Percentiles rank a stretch among this genome's conserved stretches.
These are phyloP conservation scores for Furcasterigmium furcatum DNA, from an alignment of 2,329 filamentous ascomycete species.

Conservation along the genomic window DNA sequence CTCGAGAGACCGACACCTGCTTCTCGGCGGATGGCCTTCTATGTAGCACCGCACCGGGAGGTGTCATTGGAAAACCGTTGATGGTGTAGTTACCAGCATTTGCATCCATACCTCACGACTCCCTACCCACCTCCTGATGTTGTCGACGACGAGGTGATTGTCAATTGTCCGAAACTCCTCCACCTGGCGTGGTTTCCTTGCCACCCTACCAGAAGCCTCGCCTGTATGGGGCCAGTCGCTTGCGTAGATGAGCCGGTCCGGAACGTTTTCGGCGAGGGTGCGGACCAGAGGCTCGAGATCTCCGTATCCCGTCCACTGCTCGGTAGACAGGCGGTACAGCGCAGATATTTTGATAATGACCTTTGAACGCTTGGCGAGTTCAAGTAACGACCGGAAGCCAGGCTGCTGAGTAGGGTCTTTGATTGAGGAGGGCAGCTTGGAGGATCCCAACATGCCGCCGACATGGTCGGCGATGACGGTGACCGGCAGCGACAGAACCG, in stretches of 20 bases:
- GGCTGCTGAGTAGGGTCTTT: slow-evolving; percentile 1
- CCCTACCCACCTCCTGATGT: background rate
- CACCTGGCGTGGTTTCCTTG: background rate
- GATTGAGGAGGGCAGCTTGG: background rate
- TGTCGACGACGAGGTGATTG: background rate
- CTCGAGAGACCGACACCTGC: too few relatives aligned
- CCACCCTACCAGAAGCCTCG: background rate
- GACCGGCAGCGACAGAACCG: background rate
- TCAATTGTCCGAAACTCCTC: background rate
- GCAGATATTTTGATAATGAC: slow-evolving; percentile 3
- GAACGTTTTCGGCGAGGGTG: background rate
- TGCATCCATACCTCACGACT: background rate
- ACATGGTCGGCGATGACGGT: slow-evolving; percentile 6
- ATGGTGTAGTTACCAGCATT: background rate
- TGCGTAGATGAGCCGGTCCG: slow-evolving; percentile 3
- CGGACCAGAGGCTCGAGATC: slow-evolving; percentile 4
- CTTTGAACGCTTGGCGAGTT: background rate
- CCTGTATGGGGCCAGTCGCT: slow-evolving; percentile 11
- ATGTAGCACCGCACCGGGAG: too few relatives aligned
- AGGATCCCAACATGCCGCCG: slow-evolving; percentile 2
- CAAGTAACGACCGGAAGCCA: background rate
- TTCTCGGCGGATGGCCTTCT: too few relatives aligned
- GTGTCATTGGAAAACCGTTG: background rate
- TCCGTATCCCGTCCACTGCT: background rate
- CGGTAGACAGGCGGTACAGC: background rate